Percentiles rank a stretch among this genome's conserved stretches.
Conservation (phyloP, 2,329 filamentous ascomycete species). For the Cladosporium cucumerinum region DNA sequence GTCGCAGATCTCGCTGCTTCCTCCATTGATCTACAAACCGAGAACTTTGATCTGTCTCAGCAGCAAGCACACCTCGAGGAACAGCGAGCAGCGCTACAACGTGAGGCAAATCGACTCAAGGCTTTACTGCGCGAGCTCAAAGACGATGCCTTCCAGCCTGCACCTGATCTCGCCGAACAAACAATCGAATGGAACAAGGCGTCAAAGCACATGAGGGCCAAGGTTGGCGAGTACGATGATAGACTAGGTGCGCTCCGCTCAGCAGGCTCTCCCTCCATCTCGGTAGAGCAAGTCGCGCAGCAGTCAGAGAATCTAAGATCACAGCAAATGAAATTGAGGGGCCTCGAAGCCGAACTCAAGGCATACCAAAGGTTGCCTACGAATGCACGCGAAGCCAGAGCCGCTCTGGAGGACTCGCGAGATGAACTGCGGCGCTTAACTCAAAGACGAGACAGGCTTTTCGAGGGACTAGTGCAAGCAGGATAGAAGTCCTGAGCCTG, state of each 20-base stretch:
- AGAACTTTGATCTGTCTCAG: slow-evolving; percentile 29
- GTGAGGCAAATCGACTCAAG: slow-evolving; percentile 24
- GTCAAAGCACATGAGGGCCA: slow-evolving; percentile 63
- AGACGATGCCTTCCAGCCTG: slow-evolving; percentile 40
- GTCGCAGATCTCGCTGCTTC: slow-evolving; percentile 11
- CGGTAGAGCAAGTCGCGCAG: slow-evolving; percentile 56
- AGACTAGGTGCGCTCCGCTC: slow-evolving; percentile 23
- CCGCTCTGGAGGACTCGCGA: slow-evolving; percentile 66
- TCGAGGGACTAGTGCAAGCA: slow-evolving; percentile 62
- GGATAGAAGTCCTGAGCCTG: not conserved
- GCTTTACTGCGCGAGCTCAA: slow-evolving; percentile 25
- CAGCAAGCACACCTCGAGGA: slow-evolving; percentile 25
- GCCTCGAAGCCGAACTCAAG: slow-evolving; percentile 60
- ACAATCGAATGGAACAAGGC: slow-evolving; percentile 72
- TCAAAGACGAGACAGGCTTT: slow-evolving; percentile 65
- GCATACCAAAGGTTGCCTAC: slow-evolving; percentile 70
- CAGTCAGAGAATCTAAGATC: slow-evolving; percentile 59
- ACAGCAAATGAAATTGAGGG: slow-evolving; percentile 57
- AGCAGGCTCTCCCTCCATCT: slow-evolving; percentile 39
- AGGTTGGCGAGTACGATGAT: slow-evolving; percentile 63
- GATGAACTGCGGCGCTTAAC: slow-evolving; percentile 61
- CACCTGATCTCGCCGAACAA: slow-evolving; percentile 59
- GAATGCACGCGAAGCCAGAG: slow-evolving; percentile 64
- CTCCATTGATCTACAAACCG: slow-evolving; percentile 18
- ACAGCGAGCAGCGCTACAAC: slow-evolving; percentile 27